These are phyloP conservation scores for Rhodotorula sphaerocarpa DNA, from an alignment of 768 basidiomycete species.

Conservation along the genomic window DNA sequence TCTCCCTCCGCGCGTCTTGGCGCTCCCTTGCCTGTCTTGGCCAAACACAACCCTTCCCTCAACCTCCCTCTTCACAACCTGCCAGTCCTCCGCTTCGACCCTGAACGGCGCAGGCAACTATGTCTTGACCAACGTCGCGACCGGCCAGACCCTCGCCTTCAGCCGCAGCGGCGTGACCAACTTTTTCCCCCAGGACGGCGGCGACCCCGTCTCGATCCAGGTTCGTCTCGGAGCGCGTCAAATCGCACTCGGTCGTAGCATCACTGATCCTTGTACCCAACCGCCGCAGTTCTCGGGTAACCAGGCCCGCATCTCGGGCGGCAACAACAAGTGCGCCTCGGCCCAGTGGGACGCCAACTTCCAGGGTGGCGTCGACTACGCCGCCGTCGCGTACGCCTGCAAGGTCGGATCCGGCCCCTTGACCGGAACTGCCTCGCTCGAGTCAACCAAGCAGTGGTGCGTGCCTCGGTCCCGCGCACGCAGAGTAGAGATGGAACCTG, in stretches of 20 bases:
- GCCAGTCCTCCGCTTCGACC: slow-evolving; percentile 11
- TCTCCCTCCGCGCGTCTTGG: background rate
- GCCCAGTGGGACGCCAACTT: slow-evolving; percentile 12
- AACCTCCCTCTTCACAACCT: background rate
- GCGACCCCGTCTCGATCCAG: slow-evolving; percentile 19
- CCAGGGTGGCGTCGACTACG: slow-evolving; percentile 28
- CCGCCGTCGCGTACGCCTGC: slow-evolving; percentile 32
- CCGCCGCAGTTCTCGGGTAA: slow-evolving; percentile 3
- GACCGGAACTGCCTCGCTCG: slow-evolving; percentile 28
- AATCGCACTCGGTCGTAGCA: too few relatives aligned
- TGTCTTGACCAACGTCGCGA: slow-evolving; percentile 28
- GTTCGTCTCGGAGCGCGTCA: background rate
- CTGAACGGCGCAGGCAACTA: slow-evolving; percentile 30
- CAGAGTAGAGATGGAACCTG: background rate
- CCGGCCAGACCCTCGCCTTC: slow-evolving; percentile 20
- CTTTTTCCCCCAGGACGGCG: slow-evolving; percentile 18
- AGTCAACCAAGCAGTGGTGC: slow-evolving; percentile 34
- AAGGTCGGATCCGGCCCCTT: slow-evolving; percentile 20
- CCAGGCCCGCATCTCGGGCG: slow-evolving; percentile 26
- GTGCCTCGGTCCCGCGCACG: background rate
- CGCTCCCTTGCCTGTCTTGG: background rate
- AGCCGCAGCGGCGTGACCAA: slow-evolving; percentile 6
- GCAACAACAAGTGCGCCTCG: slow-evolving; percentile 33
- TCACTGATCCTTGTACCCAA: background rate
- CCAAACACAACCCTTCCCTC: background rate